A percentile compares a stretch with the other conserved stretches of the same genome.
These are phyloP conservation scores for Boletus sensibilis DNA, from an alignment of 768 basidiomycete species.

Conservation along the genomic window DNA sequence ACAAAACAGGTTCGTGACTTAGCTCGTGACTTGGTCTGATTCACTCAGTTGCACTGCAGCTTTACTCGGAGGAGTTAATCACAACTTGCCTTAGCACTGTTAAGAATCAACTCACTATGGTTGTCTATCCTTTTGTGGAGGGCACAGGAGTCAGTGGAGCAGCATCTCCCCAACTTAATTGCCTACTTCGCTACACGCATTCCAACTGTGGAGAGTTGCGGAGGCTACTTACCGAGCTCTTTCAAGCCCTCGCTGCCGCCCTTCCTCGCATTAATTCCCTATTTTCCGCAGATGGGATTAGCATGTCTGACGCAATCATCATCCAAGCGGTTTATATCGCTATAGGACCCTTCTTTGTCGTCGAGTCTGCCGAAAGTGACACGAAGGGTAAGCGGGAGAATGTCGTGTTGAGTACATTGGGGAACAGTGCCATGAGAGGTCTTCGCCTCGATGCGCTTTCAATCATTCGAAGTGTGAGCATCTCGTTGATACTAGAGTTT, in stretches of 20 bases:
- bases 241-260: slow-evolving; percentile 68
- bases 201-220: slow-evolving; percentile 37
- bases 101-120: slow-evolving; percentile 75
- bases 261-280: slow-evolving; percentile 75
- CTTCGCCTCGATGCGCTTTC: slow-evolving; percentile 79
- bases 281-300: slow-evolving; percentile 65
- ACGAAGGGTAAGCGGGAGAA: slow-evolving; percentile 54
- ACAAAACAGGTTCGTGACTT: slow-evolving; percentile 72
- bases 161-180: slow-evolving; percentile 49
- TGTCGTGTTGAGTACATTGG: slow-evolving; percentile 62
- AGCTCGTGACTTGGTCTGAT: background rate
- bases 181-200: slow-evolving; percentile 46
- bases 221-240: slow-evolving; percentile 61
- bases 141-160: slow-evolving; percentile 46
- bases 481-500: background rate
- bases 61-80: slow-evolving; percentile 95
- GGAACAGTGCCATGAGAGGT: slow-evolving; percentile 77
- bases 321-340: slow-evolving; percentile 92
- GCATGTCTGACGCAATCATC: slow-evolving; percentile 84
- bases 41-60: slow-evolving; percentile 38
- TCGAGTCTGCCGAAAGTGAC: slow-evolving; percentile 62
- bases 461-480: slow-evolving; percentile 79
- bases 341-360: slow-evolving; percentile 91
- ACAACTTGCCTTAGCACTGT: slow-evolving; percentile 70
- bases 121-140: slow-evolving; percentile 87